Conservation (phyloP, 768 basidiomycete genomes). For the Dentipellis fragilis region DNA sequence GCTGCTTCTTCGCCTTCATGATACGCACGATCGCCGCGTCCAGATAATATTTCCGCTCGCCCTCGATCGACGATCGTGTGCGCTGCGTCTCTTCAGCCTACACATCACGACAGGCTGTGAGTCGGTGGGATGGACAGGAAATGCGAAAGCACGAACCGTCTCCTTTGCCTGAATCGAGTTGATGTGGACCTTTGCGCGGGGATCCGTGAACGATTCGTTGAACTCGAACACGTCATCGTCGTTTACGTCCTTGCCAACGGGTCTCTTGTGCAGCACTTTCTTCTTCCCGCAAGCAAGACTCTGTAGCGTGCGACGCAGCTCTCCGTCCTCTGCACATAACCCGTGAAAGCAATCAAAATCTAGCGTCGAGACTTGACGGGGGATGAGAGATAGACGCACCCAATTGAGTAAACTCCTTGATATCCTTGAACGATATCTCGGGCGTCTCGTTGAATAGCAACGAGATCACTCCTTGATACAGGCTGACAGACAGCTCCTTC, state of each 20-base stretch:
- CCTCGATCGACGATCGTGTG: constrained; percentile 77
- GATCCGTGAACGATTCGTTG: constrained; percentile 77
- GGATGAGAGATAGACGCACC: constrained; percentile 37
- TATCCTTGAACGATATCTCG: constrained; percentile 55
- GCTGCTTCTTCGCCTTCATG: constrained; percentile 88
- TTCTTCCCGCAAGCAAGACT: constrained; percentile 89
- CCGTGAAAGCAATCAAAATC: too few relatives aligned
- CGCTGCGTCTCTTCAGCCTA: constrained; percentile 80
- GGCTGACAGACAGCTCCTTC: constrained; percentile 85
- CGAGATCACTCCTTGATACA: constrained; percentile 84
- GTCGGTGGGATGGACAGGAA: background rate
- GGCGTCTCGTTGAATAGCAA: constrained; percentile 71
- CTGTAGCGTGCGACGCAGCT: constrained; percentile 79
- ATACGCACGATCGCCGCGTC: constrained; percentile 95
- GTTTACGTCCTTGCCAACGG: constrained; percentile 67
- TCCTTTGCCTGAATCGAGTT: constrained; percentile 94
- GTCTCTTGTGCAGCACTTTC: constrained; percentile 75
- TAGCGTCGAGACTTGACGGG: constrained; percentile 20
- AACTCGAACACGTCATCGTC: constrained; percentile 70
- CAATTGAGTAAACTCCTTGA: constrained; percentile 57
- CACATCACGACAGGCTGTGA: background rate
- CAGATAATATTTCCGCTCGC: constrained; percentile 75
- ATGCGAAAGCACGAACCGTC: constrained; percentile 42
- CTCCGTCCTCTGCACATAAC: constrained; percentile 44
- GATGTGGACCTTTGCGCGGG: constrained; percentile 75